Conservation (phyloP, 768 basidiomycete genomes). For the Suillus paluster region DNA sequence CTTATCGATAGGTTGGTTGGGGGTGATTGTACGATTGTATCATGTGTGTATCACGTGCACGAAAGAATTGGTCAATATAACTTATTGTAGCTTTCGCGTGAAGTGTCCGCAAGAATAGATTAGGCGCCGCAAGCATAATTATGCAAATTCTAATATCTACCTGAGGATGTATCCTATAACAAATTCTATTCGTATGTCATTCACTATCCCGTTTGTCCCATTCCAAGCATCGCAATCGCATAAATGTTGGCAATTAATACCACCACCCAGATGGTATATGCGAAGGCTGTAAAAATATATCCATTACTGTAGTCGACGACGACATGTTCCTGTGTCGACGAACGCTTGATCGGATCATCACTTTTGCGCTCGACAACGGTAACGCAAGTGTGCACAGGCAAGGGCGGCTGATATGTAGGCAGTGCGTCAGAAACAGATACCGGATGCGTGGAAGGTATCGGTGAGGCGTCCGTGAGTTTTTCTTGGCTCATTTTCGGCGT, state of each 20-base stretch:
- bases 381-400: not conserved
- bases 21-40: not conserved
- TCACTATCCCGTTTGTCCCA: slow-evolving; percentile 24
- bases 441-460: not conserved
- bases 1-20: not conserved
- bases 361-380: not conserved
- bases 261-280: slow-evolving; percentile 52
- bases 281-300: slow-evolving; percentile 39
- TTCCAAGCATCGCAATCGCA: slow-evolving; percentile 50
- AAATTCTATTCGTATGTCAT: not conserved
- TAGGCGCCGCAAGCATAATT: not conserved
- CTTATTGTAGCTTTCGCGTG: not conserved
- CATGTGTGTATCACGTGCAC: not conserved
- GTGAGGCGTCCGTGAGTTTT: not conserved
- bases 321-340: slow-evolving; percentile 16
- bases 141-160: not conserved
- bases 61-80: not conserved
- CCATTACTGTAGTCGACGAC: slow-evolving; percentile 47
- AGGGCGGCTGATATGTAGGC: not conserved
- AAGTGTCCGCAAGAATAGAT: not conserved
- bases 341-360: slow-evolving; percentile 7
- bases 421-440: slow-evolving; percentile 20
- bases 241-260: slow-evolving; percentile 56
- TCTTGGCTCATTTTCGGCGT: slow-evolving; percentile 4
- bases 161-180: not conserved